Base-by-base conservation (phyloP, 148 eudicot genomes). In the Agrostemma githago region DNA sequence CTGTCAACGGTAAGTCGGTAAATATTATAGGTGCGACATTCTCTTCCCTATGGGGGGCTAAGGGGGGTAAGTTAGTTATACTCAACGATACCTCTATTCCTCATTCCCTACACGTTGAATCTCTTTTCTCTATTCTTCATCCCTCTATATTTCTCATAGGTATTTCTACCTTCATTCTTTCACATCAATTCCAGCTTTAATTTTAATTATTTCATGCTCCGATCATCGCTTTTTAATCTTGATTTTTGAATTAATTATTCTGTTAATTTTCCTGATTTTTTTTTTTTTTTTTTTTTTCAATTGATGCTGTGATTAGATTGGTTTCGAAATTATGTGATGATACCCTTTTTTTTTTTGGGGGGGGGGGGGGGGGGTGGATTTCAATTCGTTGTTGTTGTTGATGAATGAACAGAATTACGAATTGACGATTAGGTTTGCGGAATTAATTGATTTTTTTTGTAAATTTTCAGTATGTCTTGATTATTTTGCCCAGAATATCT, bases 101-200 rank as follows among this genome's bases (percentile, higher is more conserved):
- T 42, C 70, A 66, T 66, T 66, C 41, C n/a, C 48, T 63, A 21
- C 42, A 7, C 41, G 34, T 62, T 10, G 16, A 66, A 3, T 66
- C 41, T 5, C 4, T 17, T n/a, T 6, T 66, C n/a, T n/a, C 19
- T 54, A 1, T 19, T 17, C 21, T 17, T 43, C 11, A 42, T 68
- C 17, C n/a, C 56, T 67, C 71, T 44, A 54, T 57, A 17, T 68
- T 68, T 68, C 54, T 20, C 71, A 68, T 44, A 57, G 71, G 44
- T 44, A 16, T 17, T 67, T 67, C 71, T 20, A 3, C 54, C 16
- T 20, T 17, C 4, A 51, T 43, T 68, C 5, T 68, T 68, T 41
- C 4, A 6, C 5, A 26, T 37, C 10, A 26, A 21, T 41, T 26
- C 34, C 1, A 26, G 1, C 7, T 64, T 64, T 14, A 3, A 0